Percentiles rank a stretch among this genome's conserved stretches.
These are phyloP conservation scores for Trametes sp. DNA, from an alignment of 1,284 basidiomycete genomes.

Conservation along the genomic window DNA sequence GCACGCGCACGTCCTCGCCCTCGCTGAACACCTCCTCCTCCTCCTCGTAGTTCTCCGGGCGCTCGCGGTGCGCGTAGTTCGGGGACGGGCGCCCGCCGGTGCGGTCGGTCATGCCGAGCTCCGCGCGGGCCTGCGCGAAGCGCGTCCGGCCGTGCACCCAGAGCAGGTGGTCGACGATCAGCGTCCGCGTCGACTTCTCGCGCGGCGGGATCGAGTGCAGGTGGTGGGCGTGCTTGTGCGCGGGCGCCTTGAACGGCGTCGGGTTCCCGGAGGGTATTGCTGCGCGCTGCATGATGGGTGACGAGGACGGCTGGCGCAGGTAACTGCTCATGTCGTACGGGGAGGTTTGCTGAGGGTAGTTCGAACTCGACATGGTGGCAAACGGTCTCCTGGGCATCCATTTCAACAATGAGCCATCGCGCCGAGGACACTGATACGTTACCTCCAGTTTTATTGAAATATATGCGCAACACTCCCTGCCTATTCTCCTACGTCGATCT, in stretches of 20 bases:
- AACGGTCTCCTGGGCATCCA: neutral
- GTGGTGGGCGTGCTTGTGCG: slow-evolving; percentile 77
- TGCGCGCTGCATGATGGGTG: slow-evolving; percentile 38
- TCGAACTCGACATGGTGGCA: slow-evolving; percentile 20
- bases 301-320: slow-evolving; percentile 40
- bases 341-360: slow-evolving; percentile 27
- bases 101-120: slow-evolving; percentile 81
- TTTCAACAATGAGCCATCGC: neutral
- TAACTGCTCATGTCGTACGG: slow-evolving; percentile 32
- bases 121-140: slow-evolving; percentile 80
- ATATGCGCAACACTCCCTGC: too few species aligned
- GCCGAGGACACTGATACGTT: neutral
- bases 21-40: slow-evolving; percentile 71
- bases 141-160: slow-evolving; percentile 85
- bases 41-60: slow-evolving; percentile 78
- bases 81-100: slow-evolving; percentile 67
- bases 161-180: slow-evolving; percentile 84
- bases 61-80: slow-evolving; percentile 64
- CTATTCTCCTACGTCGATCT: too few species aligned
- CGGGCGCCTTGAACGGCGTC: slow-evolving; percentile 60
- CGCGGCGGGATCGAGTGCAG: slow-evolving; percentile 78
- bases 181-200: slow-evolving; percentile 80
- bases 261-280: slow-evolving; percentile 27
- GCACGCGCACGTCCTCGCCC: slow-evolving; percentile 61
- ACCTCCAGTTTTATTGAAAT: neutral